Conservation (phyloP, 768 basidiomycete genomes). For the Boletus rubropictus region DNA sequence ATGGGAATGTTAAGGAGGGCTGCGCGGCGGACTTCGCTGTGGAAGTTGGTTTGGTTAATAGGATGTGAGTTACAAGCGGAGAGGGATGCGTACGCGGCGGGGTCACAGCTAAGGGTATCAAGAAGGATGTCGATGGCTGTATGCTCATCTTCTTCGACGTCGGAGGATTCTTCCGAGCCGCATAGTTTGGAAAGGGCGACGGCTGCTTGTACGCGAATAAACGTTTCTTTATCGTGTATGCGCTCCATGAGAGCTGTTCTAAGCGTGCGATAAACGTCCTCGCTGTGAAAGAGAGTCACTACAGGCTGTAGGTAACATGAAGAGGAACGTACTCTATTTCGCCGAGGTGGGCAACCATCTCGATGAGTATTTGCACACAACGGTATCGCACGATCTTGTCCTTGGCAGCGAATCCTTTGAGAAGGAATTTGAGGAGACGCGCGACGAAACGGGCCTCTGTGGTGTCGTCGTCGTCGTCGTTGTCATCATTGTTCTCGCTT, state of each 20-base stretch:
- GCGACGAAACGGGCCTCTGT: slow-evolving; percentile 62
- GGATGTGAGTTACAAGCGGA: neutral
- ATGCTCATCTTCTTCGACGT: slow-evolving; percentile 42
- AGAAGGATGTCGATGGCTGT: slow-evolving; percentile 57
- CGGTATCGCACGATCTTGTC: slow-evolving; percentile 85
- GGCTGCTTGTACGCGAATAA: slow-evolving; percentile 74
- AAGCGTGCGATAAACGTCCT: slow-evolving; percentile 64
- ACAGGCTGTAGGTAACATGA: neutral
- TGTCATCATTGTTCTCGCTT: slow-evolving; percentile 32
- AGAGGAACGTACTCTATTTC: slow-evolving; percentile 67
- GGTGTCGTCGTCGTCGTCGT: slow-evolving; percentile 60
- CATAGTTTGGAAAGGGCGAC: slow-evolving; percentile 74
- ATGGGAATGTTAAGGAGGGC: slow-evolving; percentile 68
- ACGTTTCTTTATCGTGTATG: slow-evolving; percentile 69
- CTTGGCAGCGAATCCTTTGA: slow-evolving; percentile 77
- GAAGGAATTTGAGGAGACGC: slow-evolving; percentile 62
- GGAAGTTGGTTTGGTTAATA: neutral
- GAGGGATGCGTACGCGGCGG: slow-evolving; percentile 56
- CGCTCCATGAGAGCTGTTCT: slow-evolving; percentile 64
- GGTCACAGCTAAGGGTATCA: slow-evolving; percentile 64
- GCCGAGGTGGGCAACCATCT: slow-evolving; percentile 75
- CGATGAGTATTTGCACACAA: slow-evolving; percentile 66
- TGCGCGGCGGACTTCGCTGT: slow-evolving; percentile 82
- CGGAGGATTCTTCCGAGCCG: slow-evolving; percentile 58
- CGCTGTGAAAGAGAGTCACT: slow-evolving; percentile 40